A percentile compares a stretch with the other conserved stretches of the same genome.
phyloP scores from a whole-genome alignment of 805 yeast species.

The Pichia deserticola region DNA sequence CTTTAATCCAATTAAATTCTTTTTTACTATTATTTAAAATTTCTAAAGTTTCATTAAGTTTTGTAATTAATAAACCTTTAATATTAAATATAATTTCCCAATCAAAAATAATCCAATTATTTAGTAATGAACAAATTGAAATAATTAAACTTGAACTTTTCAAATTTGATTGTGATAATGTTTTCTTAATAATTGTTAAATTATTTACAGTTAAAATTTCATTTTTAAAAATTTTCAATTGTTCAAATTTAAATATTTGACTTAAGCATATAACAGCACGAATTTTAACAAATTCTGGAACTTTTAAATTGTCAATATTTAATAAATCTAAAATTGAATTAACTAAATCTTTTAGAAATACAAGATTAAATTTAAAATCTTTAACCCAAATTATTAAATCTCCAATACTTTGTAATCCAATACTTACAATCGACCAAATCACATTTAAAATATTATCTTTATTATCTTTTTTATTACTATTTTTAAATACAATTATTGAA shows the following conservation, averaged over 20 bases:
- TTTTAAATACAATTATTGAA: not conserved
- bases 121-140: not conserved
- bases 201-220: not conserved
- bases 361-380: not conserved
- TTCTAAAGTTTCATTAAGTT: not conserved
- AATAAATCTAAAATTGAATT: not conserved
- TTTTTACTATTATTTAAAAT: not conserved
- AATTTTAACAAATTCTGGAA: not conserved
- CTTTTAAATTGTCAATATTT: not conserved
- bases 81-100: conserved; percentile 1
- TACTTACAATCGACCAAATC: not conserved
- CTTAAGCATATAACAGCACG: not conserved
- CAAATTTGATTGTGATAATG: not conserved
- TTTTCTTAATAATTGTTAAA: not conserved
- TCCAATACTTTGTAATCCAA: conserved; percentile 1
- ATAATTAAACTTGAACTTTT: not conserved
- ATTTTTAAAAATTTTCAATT: not conserved
- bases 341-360: not conserved
- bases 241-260: not conserved
- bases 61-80: not conserved
- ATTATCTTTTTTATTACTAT: not conserved
- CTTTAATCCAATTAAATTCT: conserved; percentile 1
- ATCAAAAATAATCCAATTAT: conserved; percentile 5
- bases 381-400: not conserved
- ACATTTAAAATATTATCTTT: not conserved